phyloP scores from a whole-genome alignment of 2,329 filamentous ascomycete genomes.

The Epichloe sylvatica region DNA sequence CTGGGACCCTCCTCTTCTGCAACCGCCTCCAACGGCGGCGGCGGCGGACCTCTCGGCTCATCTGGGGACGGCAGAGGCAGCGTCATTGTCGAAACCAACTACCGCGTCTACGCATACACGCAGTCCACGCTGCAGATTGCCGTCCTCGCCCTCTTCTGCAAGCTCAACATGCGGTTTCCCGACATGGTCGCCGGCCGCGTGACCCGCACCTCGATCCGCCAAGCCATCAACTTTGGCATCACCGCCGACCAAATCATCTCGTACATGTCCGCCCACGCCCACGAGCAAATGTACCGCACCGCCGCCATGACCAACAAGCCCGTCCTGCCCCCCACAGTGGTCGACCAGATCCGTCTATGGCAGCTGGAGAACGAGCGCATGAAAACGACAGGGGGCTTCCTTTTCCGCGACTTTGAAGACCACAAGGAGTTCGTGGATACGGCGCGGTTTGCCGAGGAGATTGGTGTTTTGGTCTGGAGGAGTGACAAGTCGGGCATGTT shows the following conservation, averaged over 20 bases:
- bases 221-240: slow-evolving; percentile 80
- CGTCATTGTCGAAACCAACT: slow-evolving; percentile 96
- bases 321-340: slow-evolving; percentile 88
- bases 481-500: slow-evolving; percentile 70
- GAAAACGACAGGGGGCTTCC: slow-evolving; percentile 65
- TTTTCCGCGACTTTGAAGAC: slow-evolving; percentile 78
- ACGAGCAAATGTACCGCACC: slow-evolving; percentile 77
- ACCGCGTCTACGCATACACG: slow-evolving; percentile 93
- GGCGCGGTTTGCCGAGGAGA: slow-evolving; percentile 69
- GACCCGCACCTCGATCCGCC: slow-evolving; percentile 74
- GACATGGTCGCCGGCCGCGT: slow-evolving; percentile 89
- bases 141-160: slow-evolving; percentile 78
- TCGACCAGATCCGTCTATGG: slow-evolving; percentile 95
- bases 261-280: slow-evolving; percentile 82
- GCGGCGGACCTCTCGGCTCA: slow-evolving; percentile 19
- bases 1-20: slow-evolving; percentile 19
- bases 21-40: slow-evolving; percentile 7
- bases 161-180: slow-evolving; percentile 78
- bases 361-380: slow-evolving; percentile 94
- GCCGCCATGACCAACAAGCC: slow-evolving; percentile 45
- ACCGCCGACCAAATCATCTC: slow-evolving; percentile 90
- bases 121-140: slow-evolving; percentile 87
- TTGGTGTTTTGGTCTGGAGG: slow-evolving; percentile 81
- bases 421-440: slow-evolving; percentile 56
- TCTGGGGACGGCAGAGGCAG: slow-evolving; percentile 50